Evolutionary conservation across 148 eudicot genomes (phyloP).

Genomic region (Arbutus unedo): DNA sequence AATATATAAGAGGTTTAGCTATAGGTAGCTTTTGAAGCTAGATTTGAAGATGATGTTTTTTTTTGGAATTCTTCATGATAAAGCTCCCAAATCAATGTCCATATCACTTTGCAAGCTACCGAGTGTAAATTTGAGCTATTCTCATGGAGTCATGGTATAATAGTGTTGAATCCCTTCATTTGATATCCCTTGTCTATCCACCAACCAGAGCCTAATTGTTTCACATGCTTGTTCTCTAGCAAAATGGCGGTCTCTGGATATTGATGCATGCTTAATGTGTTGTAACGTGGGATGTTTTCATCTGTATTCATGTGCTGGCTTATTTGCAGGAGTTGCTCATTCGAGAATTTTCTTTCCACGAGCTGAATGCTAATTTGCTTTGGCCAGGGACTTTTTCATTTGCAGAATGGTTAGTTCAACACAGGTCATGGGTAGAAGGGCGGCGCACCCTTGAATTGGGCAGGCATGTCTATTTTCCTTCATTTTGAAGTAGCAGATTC

Average conservation of each 20-base stretch:
- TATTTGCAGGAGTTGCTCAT: conserved; percentile 72
- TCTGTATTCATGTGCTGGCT: conserved; percentile 12
- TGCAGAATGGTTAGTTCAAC: conserved; percentile 85
- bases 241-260: conserved; percentile 4
- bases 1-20: neutral
- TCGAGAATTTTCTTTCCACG: conserved; percentile 91
- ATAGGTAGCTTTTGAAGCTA: neutral
- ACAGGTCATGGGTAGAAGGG: conserved; percentile 67
- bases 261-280: neutral
- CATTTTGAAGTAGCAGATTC: neutral
- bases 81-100: neutral
- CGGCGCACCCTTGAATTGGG: conserved; percentile 72
- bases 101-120: neutral
- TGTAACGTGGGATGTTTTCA: neutral
- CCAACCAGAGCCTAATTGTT: neutral
- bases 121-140: neutral
- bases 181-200: neutral
- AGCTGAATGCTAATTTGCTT: conserved; percentile 89
- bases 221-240: neutral
- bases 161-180: neutral
- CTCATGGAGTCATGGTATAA: neutral
- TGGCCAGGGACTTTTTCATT: conserved; percentile 99
- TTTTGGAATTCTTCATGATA: neutral
- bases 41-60: neutral
- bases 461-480: conserved; percentile 48